Conservation (phyloP, 148 eudicot genomes). For the Cornus florida region DNA sequence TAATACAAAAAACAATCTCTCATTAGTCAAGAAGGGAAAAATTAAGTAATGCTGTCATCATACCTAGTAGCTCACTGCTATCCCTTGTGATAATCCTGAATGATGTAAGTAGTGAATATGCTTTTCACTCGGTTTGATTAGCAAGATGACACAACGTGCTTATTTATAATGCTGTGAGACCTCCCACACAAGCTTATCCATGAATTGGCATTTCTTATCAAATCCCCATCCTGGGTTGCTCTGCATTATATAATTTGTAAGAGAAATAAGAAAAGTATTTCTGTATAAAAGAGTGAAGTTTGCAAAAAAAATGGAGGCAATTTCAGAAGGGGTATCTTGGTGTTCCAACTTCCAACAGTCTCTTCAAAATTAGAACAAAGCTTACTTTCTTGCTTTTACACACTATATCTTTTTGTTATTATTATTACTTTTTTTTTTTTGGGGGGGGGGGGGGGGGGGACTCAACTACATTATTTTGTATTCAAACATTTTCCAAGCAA, state of each 20-base stretch:
- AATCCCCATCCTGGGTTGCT: constrained; percentile 99
- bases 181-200: constrained; percentile 76
- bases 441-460: too few relatives aligned
- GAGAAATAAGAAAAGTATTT: not conserved
- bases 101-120: not conserved
- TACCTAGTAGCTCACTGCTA: not conserved
- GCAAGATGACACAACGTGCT: constrained; percentile 16
- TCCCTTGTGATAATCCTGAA: not conserved
- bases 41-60: not conserved
- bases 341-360: too few relatives aligned
- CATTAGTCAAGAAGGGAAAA: not conserved
- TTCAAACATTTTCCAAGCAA: too few relatives aligned
- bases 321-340: too few relatives aligned
- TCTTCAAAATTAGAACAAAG: too few relatives aligned
- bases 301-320: too few relatives aligned
- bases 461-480: too few relatives aligned
- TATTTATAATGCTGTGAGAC: constrained; percentile 65
- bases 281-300: too few relatives aligned
- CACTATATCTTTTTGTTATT: too few relatives aligned
- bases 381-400: too few relatives aligned
- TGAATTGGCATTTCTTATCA: constrained; percentile 75
- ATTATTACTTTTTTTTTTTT: too few relatives aligned
- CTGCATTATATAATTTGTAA: constrained; percentile 42
- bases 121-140: not conserved
- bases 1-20: not conserved